These are phyloP conservation scores for Brassica nigra DNA, from an alignment of 345 rosid genomes.

Conservation along the genomic window DNA sequence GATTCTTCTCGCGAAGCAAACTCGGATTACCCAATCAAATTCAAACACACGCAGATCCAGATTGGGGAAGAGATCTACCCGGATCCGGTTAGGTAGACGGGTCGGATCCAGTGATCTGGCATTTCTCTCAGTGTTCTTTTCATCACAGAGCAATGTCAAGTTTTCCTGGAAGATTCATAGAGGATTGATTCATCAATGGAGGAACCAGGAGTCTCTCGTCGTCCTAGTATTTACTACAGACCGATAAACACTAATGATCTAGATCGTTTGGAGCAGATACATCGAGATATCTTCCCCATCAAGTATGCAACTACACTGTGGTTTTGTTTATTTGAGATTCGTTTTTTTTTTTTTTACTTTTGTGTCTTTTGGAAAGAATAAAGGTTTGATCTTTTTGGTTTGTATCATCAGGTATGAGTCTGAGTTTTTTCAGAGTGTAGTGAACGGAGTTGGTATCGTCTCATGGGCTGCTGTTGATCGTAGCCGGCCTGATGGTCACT, in stretches of 20 bases:
- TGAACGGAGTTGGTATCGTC: slow-evolving; percentile 64
- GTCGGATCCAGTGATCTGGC: slow-evolving; percentile 32
- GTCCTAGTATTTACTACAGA: slow-evolving; percentile 63
- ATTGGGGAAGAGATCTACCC: not conserved
- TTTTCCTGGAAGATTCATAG: slow-evolving; percentile 9
- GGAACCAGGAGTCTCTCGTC: slow-evolving; percentile 43
- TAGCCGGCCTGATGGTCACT: slow-evolving; percentile 55
- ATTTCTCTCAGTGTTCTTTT: not conserved
- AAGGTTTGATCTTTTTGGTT: slow-evolving; percentile 10
- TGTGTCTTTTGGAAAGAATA: not conserved
- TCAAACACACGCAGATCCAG: not conserved
- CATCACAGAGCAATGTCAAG: not conserved
- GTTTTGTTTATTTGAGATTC: not conserved
- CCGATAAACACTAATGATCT: slow-evolving; percentile 66
- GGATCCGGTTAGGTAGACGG: not conserved
- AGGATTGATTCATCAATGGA: slow-evolving; percentile 48
- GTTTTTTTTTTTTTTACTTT: not conserved
- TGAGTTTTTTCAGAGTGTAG: slow-evolving; percentile 80
- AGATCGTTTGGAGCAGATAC: slow-evolving; percentile 63
- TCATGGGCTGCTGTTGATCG: slow-evolving; percentile 94
- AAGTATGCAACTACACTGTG: slow-evolving; percentile 43
- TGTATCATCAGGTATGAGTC: slow-evolving; percentile 64
- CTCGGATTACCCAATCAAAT: slow-evolving; percentile 22
- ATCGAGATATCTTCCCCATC: slow-evolving; percentile 71
- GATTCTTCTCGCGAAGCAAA: slow-evolving; percentile 15